Percentiles rank a stretch among this genome's conserved stretches.
Conservation (phyloP, 495 filamentous ascomycete species). For the Aspergillus homomorphus region DNA sequence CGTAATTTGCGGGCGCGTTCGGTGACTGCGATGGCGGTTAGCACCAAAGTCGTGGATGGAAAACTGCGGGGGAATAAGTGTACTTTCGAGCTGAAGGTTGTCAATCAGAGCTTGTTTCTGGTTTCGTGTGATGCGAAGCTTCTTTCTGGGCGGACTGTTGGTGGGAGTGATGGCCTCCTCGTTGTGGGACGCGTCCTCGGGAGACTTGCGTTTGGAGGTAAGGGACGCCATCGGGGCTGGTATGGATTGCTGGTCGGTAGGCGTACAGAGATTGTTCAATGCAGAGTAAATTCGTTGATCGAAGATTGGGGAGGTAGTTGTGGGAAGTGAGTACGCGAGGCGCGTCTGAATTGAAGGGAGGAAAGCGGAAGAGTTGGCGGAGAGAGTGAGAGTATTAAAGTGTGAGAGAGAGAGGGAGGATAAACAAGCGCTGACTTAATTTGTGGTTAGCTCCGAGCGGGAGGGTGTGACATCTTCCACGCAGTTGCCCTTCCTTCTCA, state of each 20-base stretch:
- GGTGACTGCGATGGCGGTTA: constrained; percentile 59
- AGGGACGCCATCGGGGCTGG: constrained; percentile 49
- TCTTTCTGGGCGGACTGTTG: constrained; percentile 60
- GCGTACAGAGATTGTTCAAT: neutral
- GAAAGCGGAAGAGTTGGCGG: constrained; percentile 17
- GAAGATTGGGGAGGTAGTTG: neutral
- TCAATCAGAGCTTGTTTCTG: constrained; percentile 91
- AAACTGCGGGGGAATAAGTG: constrained; percentile 17
- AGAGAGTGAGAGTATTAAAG: constrained; percentile 21
- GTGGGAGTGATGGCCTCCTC: constrained; percentile 43
- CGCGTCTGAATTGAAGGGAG: constrained; percentile 7
- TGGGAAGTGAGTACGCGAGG: neutral
- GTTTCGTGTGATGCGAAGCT: constrained; percentile 62
- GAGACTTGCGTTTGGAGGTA: constrained; percentile 60
- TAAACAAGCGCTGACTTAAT: constrained; percentile 35
- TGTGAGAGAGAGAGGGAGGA: constrained; percentile 7
- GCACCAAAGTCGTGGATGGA: neutral
- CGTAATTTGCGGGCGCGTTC: constrained; percentile 88
- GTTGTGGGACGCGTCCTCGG: constrained; percentile 34
- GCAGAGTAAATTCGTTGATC: neutral
- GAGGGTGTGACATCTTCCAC: constrained; percentile 21
- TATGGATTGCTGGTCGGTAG: neutral
- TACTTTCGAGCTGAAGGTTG: constrained; percentile 91
- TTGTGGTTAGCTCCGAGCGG: constrained; percentile 19
- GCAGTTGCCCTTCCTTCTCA: neutral